phyloP scores from a whole-genome alignment of 2,329 filamentous ascomycete species.

The Aspergillus sp. region DNA sequence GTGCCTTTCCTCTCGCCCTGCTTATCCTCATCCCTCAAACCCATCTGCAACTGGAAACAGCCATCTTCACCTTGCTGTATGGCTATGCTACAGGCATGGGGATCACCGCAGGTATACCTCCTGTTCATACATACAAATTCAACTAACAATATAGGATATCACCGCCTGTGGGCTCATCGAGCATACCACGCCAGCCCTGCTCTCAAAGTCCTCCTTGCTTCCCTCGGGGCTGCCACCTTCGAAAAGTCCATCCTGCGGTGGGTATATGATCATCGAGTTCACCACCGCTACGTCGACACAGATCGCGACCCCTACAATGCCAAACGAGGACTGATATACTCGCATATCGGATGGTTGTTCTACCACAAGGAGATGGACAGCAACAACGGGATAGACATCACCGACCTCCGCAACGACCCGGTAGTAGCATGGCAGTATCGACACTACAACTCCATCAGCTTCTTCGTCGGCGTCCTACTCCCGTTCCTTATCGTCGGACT shows the following conservation, averaged over 20 bases:
- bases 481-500: conserved; percentile 38
- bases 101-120: conserved; percentile 61
- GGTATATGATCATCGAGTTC: background rate
- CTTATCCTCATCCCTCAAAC: conserved; percentile 70
- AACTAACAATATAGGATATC: background rate
- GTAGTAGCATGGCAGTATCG: background rate
- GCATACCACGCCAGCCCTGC: background rate
- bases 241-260: background rate
- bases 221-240: background rate
- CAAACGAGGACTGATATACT: background rate
- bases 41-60: conserved; percentile 63
- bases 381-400: background rate
- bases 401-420: conserved; percentile 70
- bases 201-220: background rate
- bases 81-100: conserved; percentile 75
- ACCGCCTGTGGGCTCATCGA: background rate
- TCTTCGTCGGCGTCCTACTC: background rate
- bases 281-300: background rate
- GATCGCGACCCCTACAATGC: background rate
- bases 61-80: conserved; percentile 65
- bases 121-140: background rate
- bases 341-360: conserved; percentile 1
- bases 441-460: background rate
- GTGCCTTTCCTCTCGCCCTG: conserved; percentile 67
- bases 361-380: background rate